Conservation (phyloP, 306 rosid species). For the Bauhinia variegata region DNA sequence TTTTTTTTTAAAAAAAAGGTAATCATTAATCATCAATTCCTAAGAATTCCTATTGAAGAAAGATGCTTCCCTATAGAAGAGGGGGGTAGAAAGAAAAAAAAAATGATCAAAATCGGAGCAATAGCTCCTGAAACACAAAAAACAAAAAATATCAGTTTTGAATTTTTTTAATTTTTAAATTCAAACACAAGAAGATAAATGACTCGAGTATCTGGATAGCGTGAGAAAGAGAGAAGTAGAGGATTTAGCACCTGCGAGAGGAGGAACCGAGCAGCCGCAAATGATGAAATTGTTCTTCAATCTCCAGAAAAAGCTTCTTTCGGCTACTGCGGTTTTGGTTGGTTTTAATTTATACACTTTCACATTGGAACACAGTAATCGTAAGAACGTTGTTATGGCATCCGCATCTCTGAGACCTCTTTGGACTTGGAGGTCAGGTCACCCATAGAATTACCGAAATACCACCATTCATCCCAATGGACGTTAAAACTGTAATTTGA, state of each 20-base stretch:
- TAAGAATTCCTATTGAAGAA: conserved; percentile 8
- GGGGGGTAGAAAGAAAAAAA: background rate
- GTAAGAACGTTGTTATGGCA: conserved; percentile 40
- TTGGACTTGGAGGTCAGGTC: conserved; percentile 15
- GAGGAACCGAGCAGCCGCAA: conserved; percentile 45
- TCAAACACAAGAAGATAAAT: conserved; percentile 21
- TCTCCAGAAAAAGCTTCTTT: conserved; percentile 34
- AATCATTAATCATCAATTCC: conserved; percentile 21
- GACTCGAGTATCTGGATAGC: conserved; percentile 40
- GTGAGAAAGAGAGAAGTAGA: conserved; percentile 21
- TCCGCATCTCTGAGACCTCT: conserved; percentile 44
- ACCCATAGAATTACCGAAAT: conserved; percentile 18
- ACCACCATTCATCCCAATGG: conserved; percentile 39
- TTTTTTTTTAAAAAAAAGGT: no score
- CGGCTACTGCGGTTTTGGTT: conserved; percentile 32
- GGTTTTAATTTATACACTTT: conserved; percentile 18
- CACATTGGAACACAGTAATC: conserved; percentile 23
- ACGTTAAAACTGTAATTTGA: conserved; percentile 32
- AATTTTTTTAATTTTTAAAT: conserved; percentile 16
- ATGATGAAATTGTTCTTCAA: conserved; percentile 36
- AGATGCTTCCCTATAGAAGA: background rate
- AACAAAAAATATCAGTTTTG: conserved; percentile 19
- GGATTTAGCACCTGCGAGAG: conserved; percentile 48
- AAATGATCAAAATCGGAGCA: conserved; percentile 25
- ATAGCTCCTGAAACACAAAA: background rate